These are phyloP conservation scores for Hypholoma sublateritium DNA, from an alignment of 768 basidiomycete species.

Conservation along the genomic window DNA sequence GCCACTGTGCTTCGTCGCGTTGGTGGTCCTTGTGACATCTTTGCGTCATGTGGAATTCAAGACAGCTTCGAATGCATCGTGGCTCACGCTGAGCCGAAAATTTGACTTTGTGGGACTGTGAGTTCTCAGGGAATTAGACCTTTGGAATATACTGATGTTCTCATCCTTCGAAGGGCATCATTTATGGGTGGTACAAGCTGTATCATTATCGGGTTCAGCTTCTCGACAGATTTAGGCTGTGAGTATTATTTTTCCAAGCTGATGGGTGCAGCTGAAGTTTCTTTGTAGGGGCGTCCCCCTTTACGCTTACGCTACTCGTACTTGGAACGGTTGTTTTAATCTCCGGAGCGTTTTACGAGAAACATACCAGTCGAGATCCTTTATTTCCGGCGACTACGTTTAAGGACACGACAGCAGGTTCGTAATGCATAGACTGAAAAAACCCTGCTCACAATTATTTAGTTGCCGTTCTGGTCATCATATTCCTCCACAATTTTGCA, in stretches of 20 bases:
- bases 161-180: constrained; percentile 44
- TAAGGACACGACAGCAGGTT: constrained; percentile 59
- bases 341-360: constrained; percentile 67
- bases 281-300: constrained; percentile 58
- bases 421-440: constrained; percentile 19
- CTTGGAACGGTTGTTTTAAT: constrained; percentile 55
- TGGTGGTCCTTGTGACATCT: constrained; percentile 55
- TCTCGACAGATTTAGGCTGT: constrained; percentile 71
- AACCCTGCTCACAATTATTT: constrained; percentile 16
- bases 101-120: constrained; percentile 84
- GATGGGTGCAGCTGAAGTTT: constrained; percentile 3
- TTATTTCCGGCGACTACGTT: constrained; percentile 70
- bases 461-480: constrained; percentile 68
- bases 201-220: constrained; percentile 79
- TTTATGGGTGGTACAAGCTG: constrained; percentile 76
- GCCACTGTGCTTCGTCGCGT: constrained; percentile 66
- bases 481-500: constrained; percentile 80
- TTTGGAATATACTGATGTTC: neutral
- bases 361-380: constrained; percentile 62
- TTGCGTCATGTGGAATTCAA: constrained; percentile 56
- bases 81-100: constrained; percentile 48
- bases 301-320: constrained; percentile 60
- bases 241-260: constrained; percentile 28
- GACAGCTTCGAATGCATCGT: constrained; percentile 48
- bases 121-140: constrained; percentile 27